Evolutionary conservation across 2,329 filamentous ascomycete genomes (phyloP), one percentile per base, ranked within the genome.

Genomic region (Xylaria hypoxylon): DNA sequence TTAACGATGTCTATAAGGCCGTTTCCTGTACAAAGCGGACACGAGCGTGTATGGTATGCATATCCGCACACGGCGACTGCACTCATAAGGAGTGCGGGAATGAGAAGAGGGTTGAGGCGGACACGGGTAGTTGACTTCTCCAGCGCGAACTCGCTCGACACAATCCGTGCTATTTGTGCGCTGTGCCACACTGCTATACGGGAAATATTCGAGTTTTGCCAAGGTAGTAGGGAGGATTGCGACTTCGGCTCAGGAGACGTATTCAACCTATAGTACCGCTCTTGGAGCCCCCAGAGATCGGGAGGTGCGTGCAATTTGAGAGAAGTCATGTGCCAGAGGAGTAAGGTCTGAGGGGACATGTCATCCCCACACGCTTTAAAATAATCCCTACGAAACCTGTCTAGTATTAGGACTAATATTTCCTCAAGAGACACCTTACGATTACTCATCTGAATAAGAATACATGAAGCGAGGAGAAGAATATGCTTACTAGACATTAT

Each of bases 111-210:
- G 62, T 74, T 73, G 15, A 73, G 58, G n/a, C 55, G 53, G 4
- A 71, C 26, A 6, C 63, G 56, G 17, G 42, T n/a, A 28, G 15
- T 17, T 26, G 64, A 26, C 19, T 61, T 56, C n/a, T 69, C 67
- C 40, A 71, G 48, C 17, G 59, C 38, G 5, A 62, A 35, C 51
- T 68, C 65, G 35, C 17, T 42, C 1, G 58, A 61, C 4, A 64
- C 68, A 10, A 74, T 67, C 7, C 72, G 70, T 42, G 70, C 68
- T 17, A 74, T 69, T 15, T 71, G 72, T 15, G 72, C 69, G 22
- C 70, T 67, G 57, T 68, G 64, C 70, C 72, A 74, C 2, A 73
- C 62, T 11, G 71, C 71, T 1, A 57, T 8, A 1, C 73, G 71
- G 7, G 70, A 67, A 17, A 67, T 58, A 11, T 61, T 59, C 1